Percentiles rank a stretch among this genome's conserved stretches.
phyloP scores from a whole-genome alignment of 106 monocot genomes.

The Allium fistulosum region DNA sequence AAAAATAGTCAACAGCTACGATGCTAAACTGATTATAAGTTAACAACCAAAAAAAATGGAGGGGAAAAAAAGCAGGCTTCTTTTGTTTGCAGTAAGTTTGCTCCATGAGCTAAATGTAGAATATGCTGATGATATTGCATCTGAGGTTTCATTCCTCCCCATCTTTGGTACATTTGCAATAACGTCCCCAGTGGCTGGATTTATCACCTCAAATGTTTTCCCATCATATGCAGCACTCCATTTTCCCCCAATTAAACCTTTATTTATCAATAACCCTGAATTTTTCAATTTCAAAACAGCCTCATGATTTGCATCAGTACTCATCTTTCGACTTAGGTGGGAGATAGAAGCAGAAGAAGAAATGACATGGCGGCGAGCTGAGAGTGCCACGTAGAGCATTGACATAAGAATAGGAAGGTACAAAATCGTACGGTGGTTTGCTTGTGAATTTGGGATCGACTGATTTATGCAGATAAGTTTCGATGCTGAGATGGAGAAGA shows the following conservation, averaged over 20 bases:
- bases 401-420: neutral
- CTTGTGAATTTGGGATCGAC: too few species aligned
- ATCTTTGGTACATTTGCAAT: constrained; percentile 76
- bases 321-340: constrained; percentile 28
- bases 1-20: too few species aligned
- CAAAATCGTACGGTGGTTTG: too few species aligned
- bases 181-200: constrained; percentile 85
- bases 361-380: constrained; percentile 3
- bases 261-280: constrained; percentile 52
- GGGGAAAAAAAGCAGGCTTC: constrained; percentile 20
- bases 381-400: neutral
- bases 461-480: too few species aligned
- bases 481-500: too few species aligned
- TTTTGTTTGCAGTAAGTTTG: constrained; percentile 73
- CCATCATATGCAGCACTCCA: constrained; percentile 92
- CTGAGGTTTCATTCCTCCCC: constrained; percentile 72
- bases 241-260: constrained; percentile 72
- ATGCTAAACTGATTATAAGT: too few species aligned
- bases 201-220: constrained; percentile 73
- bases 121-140: constrained; percentile 81
- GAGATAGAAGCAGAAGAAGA: neutral
- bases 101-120: constrained; percentile 73
- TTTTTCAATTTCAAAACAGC: constrained; percentile 39
- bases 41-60: too few species aligned
- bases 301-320: constrained; percentile 30